Base-by-base conservation (phyloP, 1,139 yeast species). In the Keqinozyma sinolaborantium region DNA sequence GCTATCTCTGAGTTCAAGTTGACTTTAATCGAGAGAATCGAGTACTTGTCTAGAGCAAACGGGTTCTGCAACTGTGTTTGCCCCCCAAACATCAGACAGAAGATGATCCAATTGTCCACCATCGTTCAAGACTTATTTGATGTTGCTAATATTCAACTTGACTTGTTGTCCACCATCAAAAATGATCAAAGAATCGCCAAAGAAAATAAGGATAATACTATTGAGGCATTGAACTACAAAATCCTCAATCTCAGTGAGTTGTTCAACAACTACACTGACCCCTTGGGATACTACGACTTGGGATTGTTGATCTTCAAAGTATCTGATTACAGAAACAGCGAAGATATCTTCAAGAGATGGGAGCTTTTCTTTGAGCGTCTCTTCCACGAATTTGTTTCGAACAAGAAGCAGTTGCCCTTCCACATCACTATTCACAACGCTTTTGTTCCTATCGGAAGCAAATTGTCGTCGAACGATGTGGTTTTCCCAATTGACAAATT, bases 1-100 rank as follows among this genome's bases (percentile, higher is more conserved):
- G 83, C 97, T 0, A 66, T 78, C 14, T 80, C 95, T 16, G 83
- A 81, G 33, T 88, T 88, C 54, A 73, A 73, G 10, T 67, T 92
- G 34, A 62, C 73, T 25, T 69, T 92, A 40, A 70, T 74, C 25
- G 83, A 83, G 47, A 74, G 98, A 54, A 82, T 92, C 30, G 97
- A 90, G 55, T 88, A 77, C 50, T 69, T 92, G 38, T 85, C 97
- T 1, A 75, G 97, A 44, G 97, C 97, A 1, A 84, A 83, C 53
- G 96, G 96, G 3, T 90, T 86, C 63, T 85, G 96, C 53, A 85
- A 85, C 49, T 83, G 95, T 55, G 79, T 78, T 19, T 80, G 92
- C 42, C 83, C 94, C 14, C 88, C 94, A 20, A 77, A 73, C 38
- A 70, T 81, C 47, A 73, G 94, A 44, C 95, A 83, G 48, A 77